A percentile compares a stretch with the other conserved stretches of the same genome.
phyloP scores from a whole-genome alignment of 2,329 filamentous ascomycete genomes.

The Aspergillus piperis region DNA sequence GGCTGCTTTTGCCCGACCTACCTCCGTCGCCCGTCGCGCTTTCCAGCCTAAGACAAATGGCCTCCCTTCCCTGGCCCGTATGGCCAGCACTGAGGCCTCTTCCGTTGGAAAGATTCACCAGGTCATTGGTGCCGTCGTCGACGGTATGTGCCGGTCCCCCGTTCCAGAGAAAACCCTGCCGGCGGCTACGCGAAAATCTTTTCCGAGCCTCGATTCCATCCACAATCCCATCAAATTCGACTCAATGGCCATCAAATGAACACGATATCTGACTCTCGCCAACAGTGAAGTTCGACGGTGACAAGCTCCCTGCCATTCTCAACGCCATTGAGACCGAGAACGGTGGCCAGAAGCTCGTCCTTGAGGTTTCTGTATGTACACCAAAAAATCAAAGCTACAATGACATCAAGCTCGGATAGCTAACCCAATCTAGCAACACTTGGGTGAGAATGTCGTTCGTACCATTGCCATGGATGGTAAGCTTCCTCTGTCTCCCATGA shows the following conservation, averaged over 20 bases:
- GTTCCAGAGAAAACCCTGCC: slow-evolving; percentile 21
- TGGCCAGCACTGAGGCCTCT: slow-evolving; percentile 60
- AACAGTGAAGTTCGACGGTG: slow-evolving; percentile 92
- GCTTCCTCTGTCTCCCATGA: slow-evolving; percentile 34
- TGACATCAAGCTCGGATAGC: slow-evolving; percentile 22
- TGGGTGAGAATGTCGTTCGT: slow-evolving; percentile 98
- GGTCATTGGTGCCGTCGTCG: slow-evolving; percentile 98
- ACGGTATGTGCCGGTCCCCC: slow-evolving; percentile 65
- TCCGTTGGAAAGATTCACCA: slow-evolving; percentile 68
- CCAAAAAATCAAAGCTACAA: slow-evolving; percentile 14
- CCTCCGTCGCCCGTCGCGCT: slow-evolving; percentile 55
- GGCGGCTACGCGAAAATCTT: slow-evolving; percentile 45
- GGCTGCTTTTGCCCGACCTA: slow-evolving; percentile 59
- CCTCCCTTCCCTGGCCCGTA: slow-evolving; percentile 62
- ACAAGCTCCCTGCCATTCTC: slow-evolving; percentile 93
- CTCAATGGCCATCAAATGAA: slow-evolving; percentile 25
- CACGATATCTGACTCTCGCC: slow-evolving; percentile 33
- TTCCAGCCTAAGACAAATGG: slow-evolving; percentile 60
- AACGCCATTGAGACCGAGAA: slow-evolving; percentile 93
- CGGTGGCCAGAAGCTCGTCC: slow-evolving; percentile 88
- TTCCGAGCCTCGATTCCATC: slow-evolving; percentile 42
- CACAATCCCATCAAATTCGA: slow-evolving; percentile 33
- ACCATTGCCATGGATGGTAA: slow-evolving; percentile 99
- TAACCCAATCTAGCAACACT: slow-evolving; percentile 75
- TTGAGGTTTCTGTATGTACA: slow-evolving; percentile 87